Base-by-base conservation (phyloP, 805 yeast species). In the Candida ulmi region DNA sequence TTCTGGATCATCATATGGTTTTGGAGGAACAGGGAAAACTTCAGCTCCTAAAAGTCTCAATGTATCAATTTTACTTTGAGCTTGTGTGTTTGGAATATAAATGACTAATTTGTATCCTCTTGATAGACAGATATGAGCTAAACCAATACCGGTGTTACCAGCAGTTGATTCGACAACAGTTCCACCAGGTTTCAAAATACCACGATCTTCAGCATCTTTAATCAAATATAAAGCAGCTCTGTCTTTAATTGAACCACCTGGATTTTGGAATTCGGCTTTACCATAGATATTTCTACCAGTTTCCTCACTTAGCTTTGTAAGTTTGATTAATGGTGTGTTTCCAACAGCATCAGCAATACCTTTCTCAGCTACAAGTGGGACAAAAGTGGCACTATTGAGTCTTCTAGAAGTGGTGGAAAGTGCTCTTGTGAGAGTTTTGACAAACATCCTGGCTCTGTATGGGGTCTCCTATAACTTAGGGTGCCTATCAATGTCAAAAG, bases 161-260 rank as follows among this genome's bases (percentile, higher is more conserved):
- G 96, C 96, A 11, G 96, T 87, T 8, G 95, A 95, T 62, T 88
- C 96, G 15, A 88, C 90, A 24, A 88, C 76, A 2, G 95, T 88
- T 26, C 93, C 95, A 8, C 95, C 93, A 4, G 88, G 76, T 42
- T 65, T 58, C 41, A 88, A 67, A 40, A 72, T 62, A 2, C 88
- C 88, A 44, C 68, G 68, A 27, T 60, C 57, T 57, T 88, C 96
- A 21, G 96, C 96, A 48, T 87, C 88, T 49, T 82, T 71, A 37
- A 88, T 68, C 47, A 88, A 70, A 54, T 66, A 86, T 28, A 83
- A 66, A 0, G 95, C 96, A 13, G 96, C 95, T 42, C 96, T 72
- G 60, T 88, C 96, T 57, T 88, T 88, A 40, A 88, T 90, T 11
- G 93, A 82, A 0, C 95, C 96, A 36, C 96, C 96, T 2, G 96